Evolutionary conservation across 2,329 filamentous ascomycete species (phyloP), one percentile per base, ranked within the genome.

Genomic region (Aspergillus quadricinctus): DNA sequence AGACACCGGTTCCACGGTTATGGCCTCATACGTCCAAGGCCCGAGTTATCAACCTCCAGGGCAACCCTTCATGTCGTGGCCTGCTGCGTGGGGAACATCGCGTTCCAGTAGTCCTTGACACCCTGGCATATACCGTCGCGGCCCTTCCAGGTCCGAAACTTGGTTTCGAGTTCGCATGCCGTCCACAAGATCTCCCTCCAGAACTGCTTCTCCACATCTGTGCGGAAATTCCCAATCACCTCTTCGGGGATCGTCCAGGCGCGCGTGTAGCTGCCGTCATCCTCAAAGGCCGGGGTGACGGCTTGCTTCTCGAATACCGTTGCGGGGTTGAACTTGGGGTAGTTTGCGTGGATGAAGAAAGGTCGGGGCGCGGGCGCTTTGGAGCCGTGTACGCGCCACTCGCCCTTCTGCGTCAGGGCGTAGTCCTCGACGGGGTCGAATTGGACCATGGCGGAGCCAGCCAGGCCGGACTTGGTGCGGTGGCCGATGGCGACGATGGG

Each of bases 321-420:
- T 17, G 67, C 68, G 1, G 74, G 71, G 61, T 75, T 71, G 57
- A 75, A 72, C 59, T 76, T 77, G 28, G 73, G 73, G 51, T 68
- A 69, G 55, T 75, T 75, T 40, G 69, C 70, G 57, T 77, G 75
- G 31, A 76, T 65, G 58, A 77, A 76, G 49, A 74, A 74, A 7
- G 73, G 69, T 1, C 66, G 62, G 3, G 72, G 69, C 4, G 64
- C 58, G 1, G 58, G 57, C 11, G 57, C 61, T 35, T 61, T 73
- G 63, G 72, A 64, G 52, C 65, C 63, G 56, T 65, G 64, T 23
- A 67, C 60, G 17, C 61, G 64, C 52, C 59, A 64, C 35, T 64
- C 49, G 3, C 62, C 65, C 49, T 63, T 62, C 49, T 63, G 64
- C 3, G 58, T 66, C 41, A 68, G 60, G 2, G 61, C 60, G 21